Percentiles rank a stretch among this genome's conserved stretches.
Evolutionary conservation across 1,284 basidiomycete genomes (phyloP).

Genomic region (Ceratobasidium sp.): DNA sequence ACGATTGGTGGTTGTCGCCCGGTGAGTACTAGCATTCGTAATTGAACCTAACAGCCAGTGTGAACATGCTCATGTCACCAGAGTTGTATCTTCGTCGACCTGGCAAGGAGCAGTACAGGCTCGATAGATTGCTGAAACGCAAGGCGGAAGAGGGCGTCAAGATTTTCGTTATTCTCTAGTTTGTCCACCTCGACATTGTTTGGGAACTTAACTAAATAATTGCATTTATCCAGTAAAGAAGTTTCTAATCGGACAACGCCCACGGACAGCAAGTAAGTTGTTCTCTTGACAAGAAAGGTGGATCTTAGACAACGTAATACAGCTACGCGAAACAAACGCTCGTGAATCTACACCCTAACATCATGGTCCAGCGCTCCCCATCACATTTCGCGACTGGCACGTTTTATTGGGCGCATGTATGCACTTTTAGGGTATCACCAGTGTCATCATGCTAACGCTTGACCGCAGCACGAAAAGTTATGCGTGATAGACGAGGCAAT

Average conservation of each 20-base stretch:
- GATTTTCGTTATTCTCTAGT: slow-evolving; percentile 96
- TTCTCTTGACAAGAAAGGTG: neutral
- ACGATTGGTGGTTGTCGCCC: slow-evolving; percentile 95
- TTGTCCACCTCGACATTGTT: slow-evolving; percentile 52
- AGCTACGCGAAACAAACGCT: slow-evolving; percentile 93
- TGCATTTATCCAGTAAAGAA: slow-evolving; percentile 73
- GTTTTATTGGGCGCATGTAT: slow-evolving; percentile 96
- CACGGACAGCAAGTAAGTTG: slow-evolving; percentile 82
- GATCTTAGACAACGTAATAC: slow-evolving; percentile 34
- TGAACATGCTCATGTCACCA: slow-evolving; percentile 54
- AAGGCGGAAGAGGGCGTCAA: slow-evolving; percentile 98
- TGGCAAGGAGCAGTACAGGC: slow-evolving; percentile 84
- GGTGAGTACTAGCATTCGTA: slow-evolving; percentile 59
- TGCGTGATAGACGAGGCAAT: slow-evolving; percentile 98
- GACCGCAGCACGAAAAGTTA: slow-evolving; percentile 89
- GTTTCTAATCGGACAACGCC: slow-evolving; percentile 98
- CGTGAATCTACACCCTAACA: slow-evolving; percentile 88
- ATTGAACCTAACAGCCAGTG: neutral
- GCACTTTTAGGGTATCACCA: slow-evolving; percentile 51
- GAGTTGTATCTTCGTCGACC: slow-evolving; percentile 89
- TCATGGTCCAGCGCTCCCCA: slow-evolving; percentile 96
- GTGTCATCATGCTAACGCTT: neutral
- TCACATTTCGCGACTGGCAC: slow-evolving; percentile 98
- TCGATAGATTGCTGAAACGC: slow-evolving; percentile 88
- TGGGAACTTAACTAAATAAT: slow-evolving; percentile 1